Conservation (phyloP, 2,329 filamentous ascomycete species). For the Clonostachys chloroleuca region DNA sequence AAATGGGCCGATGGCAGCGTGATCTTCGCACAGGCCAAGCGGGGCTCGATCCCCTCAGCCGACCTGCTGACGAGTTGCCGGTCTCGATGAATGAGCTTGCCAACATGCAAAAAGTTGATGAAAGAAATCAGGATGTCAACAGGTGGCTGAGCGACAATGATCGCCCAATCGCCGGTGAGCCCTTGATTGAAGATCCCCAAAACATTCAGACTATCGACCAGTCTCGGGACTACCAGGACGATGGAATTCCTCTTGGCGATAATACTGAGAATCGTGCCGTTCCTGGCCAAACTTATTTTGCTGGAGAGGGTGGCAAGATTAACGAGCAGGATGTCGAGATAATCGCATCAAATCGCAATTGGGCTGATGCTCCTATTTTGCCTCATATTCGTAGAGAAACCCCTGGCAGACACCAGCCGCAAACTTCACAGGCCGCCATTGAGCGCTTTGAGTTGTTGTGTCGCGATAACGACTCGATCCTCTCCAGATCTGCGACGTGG, state of each 20-base stretch:
- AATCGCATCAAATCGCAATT: constrained; percentile 41
- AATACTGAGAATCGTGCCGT: constrained; percentile 45
- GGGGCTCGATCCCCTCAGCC: constrained; percentile 42
- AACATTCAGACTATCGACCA: constrained; percentile 13
- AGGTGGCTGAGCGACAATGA: constrained; percentile 39
- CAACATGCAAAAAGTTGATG: constrained; percentile 29
- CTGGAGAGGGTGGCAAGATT: constrained; percentile 30
- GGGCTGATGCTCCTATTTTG: constrained; percentile 42
- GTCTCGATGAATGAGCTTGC: constrained; percentile 44
- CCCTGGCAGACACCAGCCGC: constrained; percentile 34
- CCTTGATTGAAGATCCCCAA: not conserved
- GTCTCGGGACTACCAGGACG: constrained; percentile 22
- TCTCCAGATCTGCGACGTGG: constrained; percentile 64
- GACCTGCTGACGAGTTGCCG: constrained; percentile 33
- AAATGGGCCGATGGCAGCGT: constrained; percentile 33
- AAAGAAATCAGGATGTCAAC: constrained; percentile 44
- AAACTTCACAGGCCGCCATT: constrained; percentile 49
- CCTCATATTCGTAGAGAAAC: constrained; percentile 32
- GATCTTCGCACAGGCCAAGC: constrained; percentile 30
- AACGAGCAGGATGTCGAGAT: constrained; percentile 43
- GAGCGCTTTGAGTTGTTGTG: constrained; percentile 44
- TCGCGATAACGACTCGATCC: constrained; percentile 51
- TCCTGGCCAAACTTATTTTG: constrained; percentile 44
- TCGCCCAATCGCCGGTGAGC: too few relatives aligned
- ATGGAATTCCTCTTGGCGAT: constrained; percentile 37